Conservation (phyloP, 495 filamentous ascomycete genomes). For the Lepraria neglecta region DNA sequence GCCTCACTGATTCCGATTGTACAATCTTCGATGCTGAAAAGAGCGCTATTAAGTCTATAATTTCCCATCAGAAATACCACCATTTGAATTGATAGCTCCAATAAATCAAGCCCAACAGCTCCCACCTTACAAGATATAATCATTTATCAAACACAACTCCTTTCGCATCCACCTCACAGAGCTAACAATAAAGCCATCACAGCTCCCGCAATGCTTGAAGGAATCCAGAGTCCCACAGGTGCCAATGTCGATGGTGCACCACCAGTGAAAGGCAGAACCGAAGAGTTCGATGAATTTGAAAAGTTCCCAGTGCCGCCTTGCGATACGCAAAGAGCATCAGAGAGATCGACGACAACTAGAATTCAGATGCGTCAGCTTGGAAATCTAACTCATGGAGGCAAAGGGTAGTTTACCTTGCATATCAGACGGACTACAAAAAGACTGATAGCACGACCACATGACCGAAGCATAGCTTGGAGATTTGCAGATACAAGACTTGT, state of each 20-base stretch:
- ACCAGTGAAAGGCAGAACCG: neutral
- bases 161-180: neutral
- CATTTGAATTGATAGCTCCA: too few relatives aligned
- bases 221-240: neutral
- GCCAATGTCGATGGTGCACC: neutral
- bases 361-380: neutral
- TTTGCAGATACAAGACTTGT: constrained; percentile 6
- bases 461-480: constrained; percentile 4
- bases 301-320: neutral
- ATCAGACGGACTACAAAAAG: neutral
- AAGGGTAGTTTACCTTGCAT: neutral
- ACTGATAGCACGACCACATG: constrained; percentile 2
- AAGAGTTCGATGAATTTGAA: neutral
- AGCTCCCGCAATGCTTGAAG: neutral
- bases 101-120: too few relatives aligned
- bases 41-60: too few relatives aligned
- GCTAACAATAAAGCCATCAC: neutral
- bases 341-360: neutral
- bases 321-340: constrained; percentile 3
- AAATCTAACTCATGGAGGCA: neutral
- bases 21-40: too few relatives aligned
- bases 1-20: too few relatives aligned
- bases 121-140: too few relatives aligned
- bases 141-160: too few relatives aligned
- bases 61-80: too few relatives aligned